A percentile compares a stretch with the other conserved stretches of the same genome.
Evolutionary conservation across 2,329 filamentous ascomycete genomes (phyloP).

Genomic region (Cercospora zeina): DNA sequence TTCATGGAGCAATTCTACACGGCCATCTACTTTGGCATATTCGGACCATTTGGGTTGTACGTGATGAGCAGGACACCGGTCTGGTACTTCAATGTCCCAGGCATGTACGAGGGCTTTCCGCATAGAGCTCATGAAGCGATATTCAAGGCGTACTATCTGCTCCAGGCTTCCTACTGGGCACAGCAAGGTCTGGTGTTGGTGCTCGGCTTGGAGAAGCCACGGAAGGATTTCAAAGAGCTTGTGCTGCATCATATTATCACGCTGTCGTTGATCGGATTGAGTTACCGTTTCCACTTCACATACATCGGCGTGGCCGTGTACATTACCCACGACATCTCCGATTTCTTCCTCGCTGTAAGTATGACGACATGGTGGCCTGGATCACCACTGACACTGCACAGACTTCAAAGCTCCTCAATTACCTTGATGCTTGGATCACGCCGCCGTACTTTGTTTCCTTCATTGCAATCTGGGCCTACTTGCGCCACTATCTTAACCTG

Average conservation of each 20-base stretch:
- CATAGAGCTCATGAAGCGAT: constrained; percentile 74
- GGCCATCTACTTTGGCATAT: constrained; percentile 80
- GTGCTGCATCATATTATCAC: constrained; percentile 91
- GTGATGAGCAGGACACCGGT: constrained; percentile 90
- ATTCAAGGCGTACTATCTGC: constrained; percentile 95
- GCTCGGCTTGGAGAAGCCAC: constrained; percentile 84
- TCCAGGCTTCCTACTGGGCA: constrained; percentile 92
- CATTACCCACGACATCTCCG: constrained; percentile 89
- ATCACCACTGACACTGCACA: constrained; percentile 40
- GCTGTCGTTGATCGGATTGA: constrained; percentile 75
- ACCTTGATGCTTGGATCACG: constrained; percentile 77
- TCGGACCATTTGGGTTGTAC: constrained; percentile 81
- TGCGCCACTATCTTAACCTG: constrained; percentile 82
- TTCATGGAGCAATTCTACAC: constrained; percentile 98
- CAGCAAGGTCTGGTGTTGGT: constrained; percentile 89
- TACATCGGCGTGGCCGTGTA: constrained; percentile 93
- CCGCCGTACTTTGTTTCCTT: constrained; percentile 82
- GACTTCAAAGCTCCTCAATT: constrained; percentile 91
- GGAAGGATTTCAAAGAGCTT: constrained; percentile 93
- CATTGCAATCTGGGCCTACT: constrained; percentile 81
- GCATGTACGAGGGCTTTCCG: constrained; percentile 87
- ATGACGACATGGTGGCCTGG: background rate
- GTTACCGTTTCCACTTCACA: constrained; percentile 95
- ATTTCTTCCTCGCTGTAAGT: constrained; percentile 90
- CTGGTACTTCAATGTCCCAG: constrained; percentile 91